Evolutionary conservation across 352 stramenopile species (phyloP).

Genomic region (Globisporangium paddicum): DNA sequence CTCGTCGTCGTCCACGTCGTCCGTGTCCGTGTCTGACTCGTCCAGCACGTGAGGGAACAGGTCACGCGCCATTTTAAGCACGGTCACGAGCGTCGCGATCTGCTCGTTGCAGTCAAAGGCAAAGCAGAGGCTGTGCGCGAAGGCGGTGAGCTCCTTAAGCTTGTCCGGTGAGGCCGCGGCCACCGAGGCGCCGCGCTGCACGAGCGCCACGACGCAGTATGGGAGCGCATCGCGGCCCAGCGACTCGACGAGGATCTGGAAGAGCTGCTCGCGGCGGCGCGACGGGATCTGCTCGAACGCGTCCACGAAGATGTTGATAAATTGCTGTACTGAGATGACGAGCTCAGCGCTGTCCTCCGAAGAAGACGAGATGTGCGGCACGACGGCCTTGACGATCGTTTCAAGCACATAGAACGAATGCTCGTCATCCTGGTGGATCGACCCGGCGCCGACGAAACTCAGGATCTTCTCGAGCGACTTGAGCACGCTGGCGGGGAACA

Average conservation of each 20-base stretch:
- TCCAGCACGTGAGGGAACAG: slow-evolving; percentile 62
- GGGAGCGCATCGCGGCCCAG: slow-evolving; percentile 48
- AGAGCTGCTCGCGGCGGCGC: slow-evolving; percentile 52
- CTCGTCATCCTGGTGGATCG: slow-evolving; percentile 72
- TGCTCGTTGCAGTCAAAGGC: slow-evolving; percentile 51
- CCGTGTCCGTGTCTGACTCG: slow-evolving; percentile 67
- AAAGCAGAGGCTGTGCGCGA: slow-evolving; percentile 64
- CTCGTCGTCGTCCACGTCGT: slow-evolving; percentile 69
- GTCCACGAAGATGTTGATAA: slow-evolving; percentile 73
- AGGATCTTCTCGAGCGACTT: slow-evolving; percentile 77
- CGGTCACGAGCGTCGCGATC: slow-evolving; percentile 49
- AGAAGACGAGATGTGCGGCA: slow-evolving; percentile 61
- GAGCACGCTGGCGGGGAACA: slow-evolving; percentile 70
- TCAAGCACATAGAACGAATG: slow-evolving; percentile 88
- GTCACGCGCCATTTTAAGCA: slow-evolving; percentile 59
- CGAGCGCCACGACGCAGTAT: slow-evolving; percentile 49
- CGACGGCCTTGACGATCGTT: slow-evolving; percentile 75
- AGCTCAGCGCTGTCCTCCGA: slow-evolving; percentile 4
- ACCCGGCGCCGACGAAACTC: slow-evolving; percentile 47
- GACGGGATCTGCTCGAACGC: slow-evolving; percentile 64
- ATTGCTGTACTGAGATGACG: slow-evolving; percentile 61
- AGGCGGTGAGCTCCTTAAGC: slow-evolving; percentile 49
- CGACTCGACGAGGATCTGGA: slow-evolving; percentile 53
- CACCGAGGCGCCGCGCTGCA: slow-evolving; percentile 33
- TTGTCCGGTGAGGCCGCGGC: slow-evolving; percentile 19